These are phyloP conservation scores for Athelia psychrophila DNA, from an alignment of 1,284 basidiomycete species.

Conservation along the genomic window DNA sequence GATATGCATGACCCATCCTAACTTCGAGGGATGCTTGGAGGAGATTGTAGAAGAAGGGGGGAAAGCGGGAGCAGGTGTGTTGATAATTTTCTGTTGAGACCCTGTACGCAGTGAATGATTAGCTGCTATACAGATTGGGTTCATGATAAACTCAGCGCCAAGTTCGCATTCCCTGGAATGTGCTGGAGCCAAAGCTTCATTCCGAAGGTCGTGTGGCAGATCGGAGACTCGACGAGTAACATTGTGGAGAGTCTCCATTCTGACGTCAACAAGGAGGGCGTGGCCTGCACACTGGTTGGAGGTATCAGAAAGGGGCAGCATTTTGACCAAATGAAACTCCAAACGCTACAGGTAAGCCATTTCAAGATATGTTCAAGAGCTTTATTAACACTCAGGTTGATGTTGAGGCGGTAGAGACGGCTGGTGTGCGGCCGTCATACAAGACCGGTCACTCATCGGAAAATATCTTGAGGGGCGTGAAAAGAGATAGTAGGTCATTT, in stretches of 20 bases:
- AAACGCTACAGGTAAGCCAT: conserved; percentile 7
- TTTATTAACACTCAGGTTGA: background rate
- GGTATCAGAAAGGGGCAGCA: conserved; percentile 14
- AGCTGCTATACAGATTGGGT: conserved; percentile 19
- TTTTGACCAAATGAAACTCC: conserved; percentile 14
- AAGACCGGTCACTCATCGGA: background rate
- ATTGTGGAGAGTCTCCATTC: conserved; percentile 17
- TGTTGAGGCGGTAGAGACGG: background rate
- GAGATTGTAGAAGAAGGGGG: conserved; percentile 12
- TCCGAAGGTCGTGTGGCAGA: conserved; percentile 14
- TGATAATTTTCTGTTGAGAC: background rate
- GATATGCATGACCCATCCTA: conserved; percentile 13
- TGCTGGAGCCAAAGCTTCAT: conserved; percentile 20
- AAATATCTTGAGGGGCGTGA: background rate
- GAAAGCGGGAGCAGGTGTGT: conserved; percentile 12
- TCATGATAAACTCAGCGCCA: conserved; percentile 17
- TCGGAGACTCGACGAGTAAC: conserved; percentile 17
- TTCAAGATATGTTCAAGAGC: background rate
- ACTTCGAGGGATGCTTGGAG: conserved; percentile 16
- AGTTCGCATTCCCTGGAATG: conserved; percentile 18
- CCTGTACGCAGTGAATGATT: background rate
- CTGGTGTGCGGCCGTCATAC: background rate
- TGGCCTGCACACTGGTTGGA: conserved; percentile 15
- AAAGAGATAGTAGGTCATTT: background rate
- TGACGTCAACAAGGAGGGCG: conserved; percentile 18